These are phyloP conservation scores for Pleurotus djamor DNA, from an alignment of 768 basidiomycete genomes.

Conservation along the genomic window DNA sequence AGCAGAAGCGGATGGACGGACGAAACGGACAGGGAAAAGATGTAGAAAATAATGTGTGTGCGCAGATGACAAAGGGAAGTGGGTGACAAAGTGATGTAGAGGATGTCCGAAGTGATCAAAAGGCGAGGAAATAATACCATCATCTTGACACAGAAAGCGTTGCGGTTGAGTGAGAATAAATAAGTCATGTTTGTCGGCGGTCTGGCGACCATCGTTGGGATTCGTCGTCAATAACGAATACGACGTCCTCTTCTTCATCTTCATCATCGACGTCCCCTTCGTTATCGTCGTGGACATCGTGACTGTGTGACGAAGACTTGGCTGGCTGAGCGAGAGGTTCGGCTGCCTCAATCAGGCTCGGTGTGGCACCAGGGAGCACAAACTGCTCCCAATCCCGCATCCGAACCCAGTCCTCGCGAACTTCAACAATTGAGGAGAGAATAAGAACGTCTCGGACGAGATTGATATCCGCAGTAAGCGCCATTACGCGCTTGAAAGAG, in stretches of 20 bases:
- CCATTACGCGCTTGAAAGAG: slow-evolving; percentile 82
- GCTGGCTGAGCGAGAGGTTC: slow-evolving; percentile 2
- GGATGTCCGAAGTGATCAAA: background rate
- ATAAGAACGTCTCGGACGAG: slow-evolving; percentile 70
- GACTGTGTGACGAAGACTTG: background rate
- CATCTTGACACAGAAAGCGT: background rate
- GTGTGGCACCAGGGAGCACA: slow-evolving; percentile 60
- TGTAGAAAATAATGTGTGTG: background rate
- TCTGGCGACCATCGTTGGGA: slow-evolving; percentile 33
- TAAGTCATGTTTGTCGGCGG: slow-evolving; percentile 14
- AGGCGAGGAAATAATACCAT: background rate
- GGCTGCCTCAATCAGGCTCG: slow-evolving; percentile 36
- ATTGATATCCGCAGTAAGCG: slow-evolving; percentile 54
- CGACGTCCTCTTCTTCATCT: slow-evolving; percentile 75
- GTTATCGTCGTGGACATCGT: slow-evolving; percentile 16
- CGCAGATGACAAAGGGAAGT: background rate
- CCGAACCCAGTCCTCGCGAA: slow-evolving; percentile 65
- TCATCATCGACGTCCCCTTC: slow-evolving; percentile 45
- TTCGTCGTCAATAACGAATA: slow-evolving; percentile 62
- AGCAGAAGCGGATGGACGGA: slow-evolving; percentile 1
- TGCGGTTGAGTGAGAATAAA: background rate
- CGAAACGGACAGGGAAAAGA: background rate
- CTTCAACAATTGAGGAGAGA: slow-evolving; percentile 69
- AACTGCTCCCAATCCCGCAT: slow-evolving; percentile 65
- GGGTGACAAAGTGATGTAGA: slow-evolving; percentile 1